Percentiles rank a stretch among this genome's conserved stretches.
Evolutionary conservation across 345 rosid genomes (phyloP).

Genomic region (Chamaenerion angustifolium): DNA sequence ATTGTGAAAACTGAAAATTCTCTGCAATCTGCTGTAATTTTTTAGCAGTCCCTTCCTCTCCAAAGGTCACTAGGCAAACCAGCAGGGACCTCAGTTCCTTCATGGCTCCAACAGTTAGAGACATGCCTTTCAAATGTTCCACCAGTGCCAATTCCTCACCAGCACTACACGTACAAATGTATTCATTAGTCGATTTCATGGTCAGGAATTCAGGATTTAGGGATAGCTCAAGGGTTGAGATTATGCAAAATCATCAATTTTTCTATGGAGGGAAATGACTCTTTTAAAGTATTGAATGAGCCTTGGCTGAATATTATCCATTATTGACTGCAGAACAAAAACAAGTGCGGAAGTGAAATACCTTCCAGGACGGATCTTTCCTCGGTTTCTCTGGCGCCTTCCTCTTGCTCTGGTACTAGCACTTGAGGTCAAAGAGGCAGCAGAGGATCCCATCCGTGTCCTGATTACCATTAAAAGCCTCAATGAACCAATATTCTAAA

Average conservation of each 20-base stretch:
- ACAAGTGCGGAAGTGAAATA: slow-evolving; percentile 13
- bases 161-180: slow-evolving; percentile 25
- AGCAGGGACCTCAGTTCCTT: slow-evolving; percentile 68
- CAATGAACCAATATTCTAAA: not conserved
- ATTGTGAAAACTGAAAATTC: slow-evolving; percentile 60
- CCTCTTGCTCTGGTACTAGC: slow-evolving; percentile 58
- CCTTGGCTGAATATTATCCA: not conserved
- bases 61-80: slow-evolving; percentile 58
- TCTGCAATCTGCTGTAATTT: slow-evolving; percentile 61
- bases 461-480: slow-evolving; percentile 20
- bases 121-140: slow-evolving; percentile 87
- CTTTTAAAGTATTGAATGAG: no score
- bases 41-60: slow-evolving; percentile 49
- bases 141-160: slow-evolving; percentile 93
- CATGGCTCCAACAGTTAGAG: slow-evolving; percentile 50
- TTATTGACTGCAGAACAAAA: no score
- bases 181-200: no score
- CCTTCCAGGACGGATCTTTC: slow-evolving; percentile 96
- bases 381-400: slow-evolving; percentile 60
- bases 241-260: no score
- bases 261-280: no score
- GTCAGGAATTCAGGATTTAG: no score
- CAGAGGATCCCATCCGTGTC: slow-evolving; percentile 59
- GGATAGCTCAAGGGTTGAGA: no score
- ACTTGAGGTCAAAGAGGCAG: slow-evolving; percentile 59